phyloP scores from a whole-genome alignment of 805 yeast genomes.

The Kazachstania kunashirensis region DNA sequence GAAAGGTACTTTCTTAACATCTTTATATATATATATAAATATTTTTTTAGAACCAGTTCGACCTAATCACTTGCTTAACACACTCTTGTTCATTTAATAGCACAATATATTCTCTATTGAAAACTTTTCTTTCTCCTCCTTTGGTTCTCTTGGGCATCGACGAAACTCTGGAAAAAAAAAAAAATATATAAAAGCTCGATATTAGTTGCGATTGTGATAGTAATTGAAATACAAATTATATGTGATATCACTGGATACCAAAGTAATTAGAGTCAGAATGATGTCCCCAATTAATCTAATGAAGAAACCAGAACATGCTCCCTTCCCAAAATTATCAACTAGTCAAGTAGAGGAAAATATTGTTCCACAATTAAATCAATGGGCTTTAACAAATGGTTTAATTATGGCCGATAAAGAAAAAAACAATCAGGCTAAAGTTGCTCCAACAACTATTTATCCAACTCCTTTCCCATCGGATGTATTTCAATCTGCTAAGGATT shows the following conservation, averaged over 20 bases:
- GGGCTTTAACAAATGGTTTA: conserved; percentile 72
- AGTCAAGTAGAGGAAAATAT: conserved; percentile 24
- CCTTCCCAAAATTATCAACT: conserved; percentile 25
- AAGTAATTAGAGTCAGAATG: neutral
- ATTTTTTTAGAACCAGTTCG: neutral
- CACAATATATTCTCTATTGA: too few species aligned
- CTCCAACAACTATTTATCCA: conserved; percentile 87
- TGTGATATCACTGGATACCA: too few species aligned
- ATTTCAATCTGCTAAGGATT: conserved; percentile 54
- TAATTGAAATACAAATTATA: too few species aligned
- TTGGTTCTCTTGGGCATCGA: too few species aligned
- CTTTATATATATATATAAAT: neutral
- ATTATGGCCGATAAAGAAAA: conserved; percentile 67
- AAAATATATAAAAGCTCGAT: too few species aligned
- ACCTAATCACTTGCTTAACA: too few species aligned
- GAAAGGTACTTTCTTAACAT: conserved; percentile 18
- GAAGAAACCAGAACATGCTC: conserved; percentile 6
- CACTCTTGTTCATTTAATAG: too few species aligned
- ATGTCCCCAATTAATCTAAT: conserved; percentile 2
- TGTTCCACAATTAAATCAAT: conserved; percentile 49
- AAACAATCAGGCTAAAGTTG: conserved; percentile 39
- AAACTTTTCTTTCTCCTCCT: too few species aligned
- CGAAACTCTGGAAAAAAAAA: too few species aligned
- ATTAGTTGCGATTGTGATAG: too few species aligned
- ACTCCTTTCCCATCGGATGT: conserved; percentile 70